Evolutionary conservation across 2,329 filamentous ascomycete species (phyloP), one percentile per base, ranked within the genome.

Genomic region (Chaetothyriales sp.): DNA sequence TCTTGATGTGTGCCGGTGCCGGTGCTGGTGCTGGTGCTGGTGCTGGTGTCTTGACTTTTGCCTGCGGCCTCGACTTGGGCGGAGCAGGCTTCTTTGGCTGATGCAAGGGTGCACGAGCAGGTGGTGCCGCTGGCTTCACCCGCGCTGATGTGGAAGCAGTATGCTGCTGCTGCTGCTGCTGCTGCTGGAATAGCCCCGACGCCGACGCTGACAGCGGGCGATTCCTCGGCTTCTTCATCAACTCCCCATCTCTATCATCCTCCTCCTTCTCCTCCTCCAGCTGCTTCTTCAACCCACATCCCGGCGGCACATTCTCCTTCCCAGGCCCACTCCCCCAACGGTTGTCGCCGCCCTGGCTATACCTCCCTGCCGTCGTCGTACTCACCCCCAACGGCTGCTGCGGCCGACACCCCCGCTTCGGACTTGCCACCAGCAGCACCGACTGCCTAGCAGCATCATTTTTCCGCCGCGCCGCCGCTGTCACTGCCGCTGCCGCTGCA

Each of bases 271-370:
- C 61, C 1, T 50, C 53, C 28, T 62, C 61, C 56, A 46, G 9
- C 54, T 50, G 36, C 50, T 39, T 12, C n/a, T 39, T 43, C 26
- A 58, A 19, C 19, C 3, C 6, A 47, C 48, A n/a, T 18, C 71
- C 72, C 1, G 78, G 79, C 12, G 77, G 77, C 4, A 80, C 60
- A 55, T 82, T 83, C 61, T 82, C 79, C 58, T 83, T 83, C 5
- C 79, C 79, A 3, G 71, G 71, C 32, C 75, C 75, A 47, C 70
- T 70, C 20, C 77, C 77, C 74, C 61, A 43, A 66, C 63, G 3
- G 65, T 64, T 6, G 63, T 64, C 6, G 63, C 59, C 46, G 32
- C 15, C 32, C 22, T 25, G 22, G 22, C 22, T 6, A n/a, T n/a
- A n/a, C n/a, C n/a, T n/a, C 68, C 69, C 55, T 75, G 74, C 53